Conservation (phyloP, 169 alveolate species). For the Plasmodium gallinaceum region DNA sequence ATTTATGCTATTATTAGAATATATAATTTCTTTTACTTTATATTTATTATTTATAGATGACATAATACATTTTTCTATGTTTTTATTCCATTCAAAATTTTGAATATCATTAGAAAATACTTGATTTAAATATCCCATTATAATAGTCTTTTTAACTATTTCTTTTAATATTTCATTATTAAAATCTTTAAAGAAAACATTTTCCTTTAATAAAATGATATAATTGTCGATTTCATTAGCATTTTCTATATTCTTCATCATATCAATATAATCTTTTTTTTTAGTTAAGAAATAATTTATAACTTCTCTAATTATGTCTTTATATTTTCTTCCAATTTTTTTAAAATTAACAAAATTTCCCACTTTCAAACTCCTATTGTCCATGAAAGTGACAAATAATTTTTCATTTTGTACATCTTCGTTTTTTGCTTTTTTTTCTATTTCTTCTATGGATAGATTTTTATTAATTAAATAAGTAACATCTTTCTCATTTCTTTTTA, state of each 20-base stretch:
- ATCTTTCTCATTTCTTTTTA: conserved; percentile 53
- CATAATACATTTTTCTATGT: conserved; percentile 27
- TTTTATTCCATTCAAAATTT: conserved; percentile 51
- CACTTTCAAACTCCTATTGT: conserved; percentile 27
- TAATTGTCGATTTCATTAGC: conserved; percentile 13
- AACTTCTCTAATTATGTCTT: conserved; percentile 55
- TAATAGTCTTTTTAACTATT: conserved; percentile 48
- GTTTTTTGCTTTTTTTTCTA: conserved; percentile 57
- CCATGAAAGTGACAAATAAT: conserved; percentile 60
- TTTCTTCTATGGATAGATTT: conserved; percentile 60
- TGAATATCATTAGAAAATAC: conserved; percentile 56
- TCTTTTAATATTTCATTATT: conserved; percentile 24
- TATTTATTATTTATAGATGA: conserved; percentile 21
- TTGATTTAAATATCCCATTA: conserved; percentile 58
- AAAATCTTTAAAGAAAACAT: conserved; percentile 33
- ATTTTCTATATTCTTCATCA: conserved; percentile 42
- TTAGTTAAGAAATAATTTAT: conserved; percentile 28
- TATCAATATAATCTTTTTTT: conserved; percentile 20
- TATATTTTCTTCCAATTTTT: conserved; percentile 69
- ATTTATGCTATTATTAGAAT: conserved; percentile 44
- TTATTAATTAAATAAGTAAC: conserved; percentile 53
- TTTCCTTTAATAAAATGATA: conserved; percentile 11
- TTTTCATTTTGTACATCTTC: conserved; percentile 54
- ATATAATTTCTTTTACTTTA: conserved; percentile 28
- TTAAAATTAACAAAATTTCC: conserved; percentile 56